These are phyloP conservation scores for Dictyostelium purpureum DNA, from an alignment of 78 protist species.

Conservation along the genomic window DNA sequence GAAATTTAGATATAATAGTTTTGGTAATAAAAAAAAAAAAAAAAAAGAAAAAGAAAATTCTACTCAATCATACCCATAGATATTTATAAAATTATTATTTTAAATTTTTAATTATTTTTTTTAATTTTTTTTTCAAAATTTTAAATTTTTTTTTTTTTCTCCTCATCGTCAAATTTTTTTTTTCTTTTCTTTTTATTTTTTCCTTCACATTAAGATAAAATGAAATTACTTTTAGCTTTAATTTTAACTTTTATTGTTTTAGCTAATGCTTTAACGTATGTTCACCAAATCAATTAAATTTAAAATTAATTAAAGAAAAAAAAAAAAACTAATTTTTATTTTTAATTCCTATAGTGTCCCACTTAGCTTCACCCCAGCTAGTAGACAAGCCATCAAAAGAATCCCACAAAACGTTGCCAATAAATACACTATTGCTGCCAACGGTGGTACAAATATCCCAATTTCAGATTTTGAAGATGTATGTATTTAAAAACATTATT, in stretches of 20 bases:
- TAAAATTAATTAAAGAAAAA: not conserved
- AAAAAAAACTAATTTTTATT: not conserved
- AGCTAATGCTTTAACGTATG: slow-evolving; percentile 56
- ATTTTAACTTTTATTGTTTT: slow-evolving; percentile 33
- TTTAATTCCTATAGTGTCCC: slow-evolving; percentile 33
- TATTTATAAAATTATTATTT: no score
- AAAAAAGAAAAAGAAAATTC: no score
- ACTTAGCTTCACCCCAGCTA: not conserved
- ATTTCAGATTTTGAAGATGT: slow-evolving; percentile 68
- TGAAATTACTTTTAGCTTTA: slow-evolving; percentile 40
- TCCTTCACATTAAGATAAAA: not conserved
- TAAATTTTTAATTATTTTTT: no score
- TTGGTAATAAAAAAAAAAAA: no score
- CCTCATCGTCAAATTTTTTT: not conserved
- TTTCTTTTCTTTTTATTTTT: no score
- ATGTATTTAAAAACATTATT: not conserved
- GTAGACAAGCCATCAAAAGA: slow-evolving; percentile 47
- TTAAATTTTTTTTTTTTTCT: no score
- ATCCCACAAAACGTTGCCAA: slow-evolving; percentile 30
- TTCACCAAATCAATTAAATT: not conserved
- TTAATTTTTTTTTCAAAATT: no score
- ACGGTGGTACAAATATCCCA: slow-evolving; percentile 65
- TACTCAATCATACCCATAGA: no score
- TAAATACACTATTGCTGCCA: not conserved
- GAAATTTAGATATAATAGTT: no score